A percentile compares a stretch with the other conserved stretches of the same genome.
These are phyloP conservation scores for Orobanche coerulescens DNA, from an alignment of 257 asterid genomes.

Conservation along the genomic window DNA sequence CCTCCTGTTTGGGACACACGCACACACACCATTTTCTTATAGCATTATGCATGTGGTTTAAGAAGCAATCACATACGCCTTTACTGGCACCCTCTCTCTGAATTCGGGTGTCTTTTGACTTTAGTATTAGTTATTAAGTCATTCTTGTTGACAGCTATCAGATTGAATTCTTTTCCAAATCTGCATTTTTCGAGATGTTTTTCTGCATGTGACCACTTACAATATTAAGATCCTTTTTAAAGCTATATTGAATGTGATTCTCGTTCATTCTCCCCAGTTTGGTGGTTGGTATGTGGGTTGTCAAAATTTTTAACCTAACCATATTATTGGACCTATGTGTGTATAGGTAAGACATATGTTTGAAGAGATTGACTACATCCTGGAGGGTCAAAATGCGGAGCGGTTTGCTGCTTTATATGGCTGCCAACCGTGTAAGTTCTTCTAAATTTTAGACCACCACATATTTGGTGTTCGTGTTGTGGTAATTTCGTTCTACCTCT, in stretches of 20 bases:
- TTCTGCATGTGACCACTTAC: neutral
- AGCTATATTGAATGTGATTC: constrained; percentile 3
- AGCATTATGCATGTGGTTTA: constrained; percentile 1
- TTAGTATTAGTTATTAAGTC: neutral
- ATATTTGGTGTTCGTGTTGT: neutral
- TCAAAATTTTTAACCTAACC: constrained; percentile 11
- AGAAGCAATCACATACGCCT: constrained; percentile 9
- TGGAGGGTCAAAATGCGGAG: constrained; percentile 97
- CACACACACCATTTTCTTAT: neutral
- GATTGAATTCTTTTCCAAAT: neutral
- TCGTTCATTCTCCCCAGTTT: neutral
- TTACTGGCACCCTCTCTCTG: neutral
- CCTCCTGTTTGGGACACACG: constrained; percentile 21
- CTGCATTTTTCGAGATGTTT: neutral
- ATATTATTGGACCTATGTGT: constrained; percentile 21
- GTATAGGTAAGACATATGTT: constrained; percentile 96
- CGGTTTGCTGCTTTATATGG: constrained; percentile 83
- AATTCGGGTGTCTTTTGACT: neutral
- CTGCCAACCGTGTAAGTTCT: constrained; percentile 44
- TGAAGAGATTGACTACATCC: constrained; percentile 89
- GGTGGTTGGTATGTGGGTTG: neutral
- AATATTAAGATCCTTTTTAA: neutral
- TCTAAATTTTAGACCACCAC: constrained; percentile 9
- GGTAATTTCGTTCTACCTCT: neutral
- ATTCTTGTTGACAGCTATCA: neutral